A percentile compares a stretch with the other conserved stretches of the same genome.
Conservation (phyloP, 1,284 basidiomycete genomes). For the Omphalotus olearius region DNA sequence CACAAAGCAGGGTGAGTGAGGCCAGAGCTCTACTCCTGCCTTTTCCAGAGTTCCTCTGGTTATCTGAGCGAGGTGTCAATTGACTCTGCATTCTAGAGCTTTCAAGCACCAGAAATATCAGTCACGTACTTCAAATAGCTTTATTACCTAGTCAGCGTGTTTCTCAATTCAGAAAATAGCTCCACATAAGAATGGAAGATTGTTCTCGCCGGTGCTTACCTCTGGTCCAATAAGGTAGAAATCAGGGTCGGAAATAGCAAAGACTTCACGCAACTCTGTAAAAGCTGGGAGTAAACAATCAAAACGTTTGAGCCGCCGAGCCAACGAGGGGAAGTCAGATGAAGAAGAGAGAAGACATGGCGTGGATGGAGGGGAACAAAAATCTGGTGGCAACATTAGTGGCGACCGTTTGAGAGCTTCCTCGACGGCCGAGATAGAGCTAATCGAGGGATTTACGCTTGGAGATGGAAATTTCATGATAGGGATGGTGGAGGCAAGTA, state of each 20-base stretch:
- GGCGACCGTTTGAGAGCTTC: no score
- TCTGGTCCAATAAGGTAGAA: slow-evolving; percentile 4
- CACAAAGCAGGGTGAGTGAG: slow-evolving; percentile 12
- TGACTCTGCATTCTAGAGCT: not conserved
- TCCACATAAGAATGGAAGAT: not conserved
- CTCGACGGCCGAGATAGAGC: no score
- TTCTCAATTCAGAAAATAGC: not conserved
- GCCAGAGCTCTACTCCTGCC: slow-evolving; percentile 10
- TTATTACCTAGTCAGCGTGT: slow-evolving; percentile 2
- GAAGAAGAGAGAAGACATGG: no score
- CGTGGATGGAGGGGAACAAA: no score
- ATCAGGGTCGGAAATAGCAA: slow-evolving; percentile 9
- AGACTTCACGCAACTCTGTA: slow-evolving; percentile 8
- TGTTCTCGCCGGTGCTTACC: slow-evolving; percentile 1
- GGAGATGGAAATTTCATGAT: not conserved
- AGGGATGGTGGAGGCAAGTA: not conserved
- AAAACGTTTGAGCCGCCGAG: slow-evolving; percentile 9
- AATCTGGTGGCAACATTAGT: no score
- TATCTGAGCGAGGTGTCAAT: slow-evolving; percentile 7
- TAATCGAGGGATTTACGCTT: not conserved
- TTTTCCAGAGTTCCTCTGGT: slow-evolving; percentile 12
- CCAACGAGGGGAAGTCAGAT: not conserved
- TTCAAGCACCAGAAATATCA: no score
- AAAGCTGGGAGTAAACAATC: slow-evolving; percentile 8
- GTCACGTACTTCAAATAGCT: not conserved